These are phyloP conservation scores for Ustilago xerochloae DNA, from an alignment of 1,284 basidiomycete species.

Conservation along the genomic window DNA sequence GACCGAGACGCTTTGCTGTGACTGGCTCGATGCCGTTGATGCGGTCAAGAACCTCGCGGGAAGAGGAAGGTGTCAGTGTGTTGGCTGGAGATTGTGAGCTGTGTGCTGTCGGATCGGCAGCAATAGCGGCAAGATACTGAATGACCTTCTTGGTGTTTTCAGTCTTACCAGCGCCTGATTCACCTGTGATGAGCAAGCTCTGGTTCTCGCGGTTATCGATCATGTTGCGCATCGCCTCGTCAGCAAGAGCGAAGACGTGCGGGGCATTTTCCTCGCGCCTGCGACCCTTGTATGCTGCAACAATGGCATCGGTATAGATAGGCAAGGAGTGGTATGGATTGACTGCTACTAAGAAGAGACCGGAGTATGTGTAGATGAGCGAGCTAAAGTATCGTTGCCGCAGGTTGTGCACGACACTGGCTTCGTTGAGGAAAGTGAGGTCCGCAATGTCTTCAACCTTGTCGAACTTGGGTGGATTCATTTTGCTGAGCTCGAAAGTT, in stretches of 20 bases:
- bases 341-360: conserved; percentile 95
- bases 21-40: conserved; percentile 56
- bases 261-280: conserved; percentile 94
- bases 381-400: conserved; percentile 89
- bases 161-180: conserved; percentile 99
- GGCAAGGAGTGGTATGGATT: conserved; percentile 95
- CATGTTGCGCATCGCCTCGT: conserved; percentile 98
- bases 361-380: conserved; percentile 85
- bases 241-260: conserved; percentile 96
- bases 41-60: conserved; percentile 58
- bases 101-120: conserved; percentile 71
- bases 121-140: conserved; percentile 97
- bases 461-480: conserved; percentile 97
- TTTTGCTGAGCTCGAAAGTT: conserved; percentile 63
- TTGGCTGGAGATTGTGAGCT: conserved; percentile 38
- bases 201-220: conserved; percentile 96
- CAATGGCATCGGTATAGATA: conserved; percentile 90
- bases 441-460: conserved; percentile 98
- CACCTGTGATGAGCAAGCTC: conserved; percentile 98
- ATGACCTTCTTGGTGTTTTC: conserved; percentile 99
- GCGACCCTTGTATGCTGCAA: conserved; percentile 91
- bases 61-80: conserved; percentile 48
- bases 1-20: conserved; percentile 73
- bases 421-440: conserved; percentile 97
- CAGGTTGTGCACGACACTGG: conserved; percentile 96